Conservation (phyloP, 495 filamentous ascomycete genomes). For the Hypoxylon crocopeplum region DNA sequence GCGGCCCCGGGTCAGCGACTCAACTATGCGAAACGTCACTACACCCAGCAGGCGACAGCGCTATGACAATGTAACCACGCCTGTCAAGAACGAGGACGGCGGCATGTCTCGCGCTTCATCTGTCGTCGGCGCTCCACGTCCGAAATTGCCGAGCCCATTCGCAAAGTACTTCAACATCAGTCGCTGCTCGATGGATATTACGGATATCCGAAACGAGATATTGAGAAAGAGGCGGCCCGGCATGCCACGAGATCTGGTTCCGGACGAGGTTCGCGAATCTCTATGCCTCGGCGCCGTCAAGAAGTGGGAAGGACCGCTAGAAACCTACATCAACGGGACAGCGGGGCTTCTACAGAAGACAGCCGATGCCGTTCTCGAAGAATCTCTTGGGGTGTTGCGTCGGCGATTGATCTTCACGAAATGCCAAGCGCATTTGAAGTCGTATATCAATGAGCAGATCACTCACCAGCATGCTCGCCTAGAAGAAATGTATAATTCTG, state of each 20-base stretch:
- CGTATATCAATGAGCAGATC: conserved; percentile 43
- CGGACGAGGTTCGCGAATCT: conserved; percentile 48
- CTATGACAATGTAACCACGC: conserved; percentile 11
- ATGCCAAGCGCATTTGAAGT: conserved; percentile 39
- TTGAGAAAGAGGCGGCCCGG: conserved; percentile 47
- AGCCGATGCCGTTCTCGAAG: conserved; percentile 40
- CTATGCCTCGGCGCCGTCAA: conserved; percentile 46
- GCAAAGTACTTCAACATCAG: conserved; percentile 24
- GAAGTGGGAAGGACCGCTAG: conserved; percentile 45
- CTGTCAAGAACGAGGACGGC: conserved; percentile 28
- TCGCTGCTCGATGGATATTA: conserved; percentile 37
- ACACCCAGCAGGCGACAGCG: conserved; percentile 32
- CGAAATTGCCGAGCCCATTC: conserved; percentile 22
- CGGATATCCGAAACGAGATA: conserved; percentile 48
- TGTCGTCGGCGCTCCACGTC: neutral
- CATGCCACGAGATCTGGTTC: conserved; percentile 51
- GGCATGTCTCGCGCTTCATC: conserved; percentile 22
- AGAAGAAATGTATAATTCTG: conserved; percentile 44
- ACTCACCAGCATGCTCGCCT: conserved; percentile 39
- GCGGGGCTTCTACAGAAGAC: conserved; percentile 42
- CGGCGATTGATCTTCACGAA: conserved; percentile 50
- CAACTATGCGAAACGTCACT: conserved; percentile 22
- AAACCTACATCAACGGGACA: conserved; percentile 44
- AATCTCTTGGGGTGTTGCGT: conserved; percentile 45
- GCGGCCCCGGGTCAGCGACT: conserved; percentile 33